phyloP scores from a whole-genome alignment of 331 rosid species.

The Pyracantha coccinea region DNA sequence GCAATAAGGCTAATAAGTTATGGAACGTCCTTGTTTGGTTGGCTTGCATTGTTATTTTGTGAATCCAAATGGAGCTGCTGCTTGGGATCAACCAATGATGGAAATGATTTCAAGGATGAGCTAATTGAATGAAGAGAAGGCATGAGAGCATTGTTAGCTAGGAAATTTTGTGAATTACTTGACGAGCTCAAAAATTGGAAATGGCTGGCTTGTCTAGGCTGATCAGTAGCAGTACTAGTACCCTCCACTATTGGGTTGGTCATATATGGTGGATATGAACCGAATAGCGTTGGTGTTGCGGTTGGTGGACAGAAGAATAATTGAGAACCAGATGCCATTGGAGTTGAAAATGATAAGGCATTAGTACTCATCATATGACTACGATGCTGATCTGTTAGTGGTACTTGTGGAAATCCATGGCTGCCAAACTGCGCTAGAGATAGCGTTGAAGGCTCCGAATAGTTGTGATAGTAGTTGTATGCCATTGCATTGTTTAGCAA shows the following conservation, averaged over 20 bases:
- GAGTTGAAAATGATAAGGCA: slow-evolving; percentile 25
- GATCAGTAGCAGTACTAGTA: neutral
- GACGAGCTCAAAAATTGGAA: slow-evolving; percentile 44
- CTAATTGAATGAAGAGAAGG: slow-evolving; percentile 38
- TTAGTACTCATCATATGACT: slow-evolving; percentile 8
- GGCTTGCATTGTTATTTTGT: slow-evolving; percentile 6
- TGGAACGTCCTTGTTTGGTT: slow-evolving; percentile 10
- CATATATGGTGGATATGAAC: slow-evolving; percentile 30
- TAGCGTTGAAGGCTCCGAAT: slow-evolving; percentile 36
- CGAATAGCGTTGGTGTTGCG: slow-evolving; percentile 28
- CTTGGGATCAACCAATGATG: slow-evolving; percentile 37
- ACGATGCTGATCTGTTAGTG: slow-evolving; percentile 31
- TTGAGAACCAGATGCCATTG: slow-evolving; percentile 37
- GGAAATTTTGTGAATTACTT: slow-evolving; percentile 24
- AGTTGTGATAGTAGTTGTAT: slow-evolving; percentile 13
- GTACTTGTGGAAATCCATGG: slow-evolving; percentile 35
- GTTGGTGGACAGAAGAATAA: slow-evolving; percentile 35
- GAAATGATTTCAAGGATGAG: slow-evolving; percentile 35
- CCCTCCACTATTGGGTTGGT: slow-evolving; percentile 3
- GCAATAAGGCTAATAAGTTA: neutral
- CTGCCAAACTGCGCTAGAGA: slow-evolving; percentile 61
- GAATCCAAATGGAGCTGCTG: slow-evolving; percentile 6
- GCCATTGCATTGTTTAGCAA: slow-evolving; percentile 30
- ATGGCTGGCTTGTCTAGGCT: slow-evolving; percentile 13
- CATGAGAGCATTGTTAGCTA: slow-evolving; percentile 40